These are phyloP conservation scores for Backusella liffmaniae DNA, from an alignment of 192 early-diverging fungal species.

Conservation along the genomic window DNA sequence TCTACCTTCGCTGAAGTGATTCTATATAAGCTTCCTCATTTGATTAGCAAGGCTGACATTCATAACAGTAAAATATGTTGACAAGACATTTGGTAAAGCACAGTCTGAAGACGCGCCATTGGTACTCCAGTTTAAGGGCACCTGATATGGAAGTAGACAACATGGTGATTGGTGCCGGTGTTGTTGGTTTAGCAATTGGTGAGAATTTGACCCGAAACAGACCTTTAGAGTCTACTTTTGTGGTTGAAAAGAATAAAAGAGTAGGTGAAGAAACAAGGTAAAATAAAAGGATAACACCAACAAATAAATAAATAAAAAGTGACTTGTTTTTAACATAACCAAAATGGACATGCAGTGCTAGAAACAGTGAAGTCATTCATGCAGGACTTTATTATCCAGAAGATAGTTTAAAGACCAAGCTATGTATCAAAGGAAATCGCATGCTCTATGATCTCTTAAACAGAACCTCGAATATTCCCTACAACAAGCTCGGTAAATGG, in stretches of 20 bases:
- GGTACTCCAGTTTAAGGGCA: not conserved
- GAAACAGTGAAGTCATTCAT: slow-evolving; percentile 91
- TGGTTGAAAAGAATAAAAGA: slow-evolving; percentile 66
- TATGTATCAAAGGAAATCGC: slow-evolving; percentile 76
- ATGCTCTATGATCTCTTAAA: slow-evolving; percentile 66
- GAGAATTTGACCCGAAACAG: slow-evolving; percentile 53
- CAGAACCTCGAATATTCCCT: slow-evolving; percentile 47
- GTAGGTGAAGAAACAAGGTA: slow-evolving; percentile 72
- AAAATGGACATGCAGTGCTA: slow-evolving; percentile 44
- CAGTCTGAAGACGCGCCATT: not conserved
- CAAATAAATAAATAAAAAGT: not conserved
- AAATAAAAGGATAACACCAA: not conserved
- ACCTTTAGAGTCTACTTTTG: slow-evolving; percentile 45
- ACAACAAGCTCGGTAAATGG: slow-evolving; percentile 69
- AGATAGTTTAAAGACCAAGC: slow-evolving; percentile 67
- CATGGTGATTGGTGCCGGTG: slow-evolving; percentile 77
- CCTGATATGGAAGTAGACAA: slow-evolving; percentile 61
- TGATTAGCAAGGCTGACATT: not conserved
- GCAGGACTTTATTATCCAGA: slow-evolving; percentile 82
- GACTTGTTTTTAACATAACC: not conserved
- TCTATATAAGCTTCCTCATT: not conserved
- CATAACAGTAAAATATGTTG: not conserved
- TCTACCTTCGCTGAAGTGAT: not conserved
- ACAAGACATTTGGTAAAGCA: not conserved
- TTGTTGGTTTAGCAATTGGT: slow-evolving; percentile 77